Conservation (phyloP, 768 basidiomycete species). For the Lactarius evosmus region DNA sequence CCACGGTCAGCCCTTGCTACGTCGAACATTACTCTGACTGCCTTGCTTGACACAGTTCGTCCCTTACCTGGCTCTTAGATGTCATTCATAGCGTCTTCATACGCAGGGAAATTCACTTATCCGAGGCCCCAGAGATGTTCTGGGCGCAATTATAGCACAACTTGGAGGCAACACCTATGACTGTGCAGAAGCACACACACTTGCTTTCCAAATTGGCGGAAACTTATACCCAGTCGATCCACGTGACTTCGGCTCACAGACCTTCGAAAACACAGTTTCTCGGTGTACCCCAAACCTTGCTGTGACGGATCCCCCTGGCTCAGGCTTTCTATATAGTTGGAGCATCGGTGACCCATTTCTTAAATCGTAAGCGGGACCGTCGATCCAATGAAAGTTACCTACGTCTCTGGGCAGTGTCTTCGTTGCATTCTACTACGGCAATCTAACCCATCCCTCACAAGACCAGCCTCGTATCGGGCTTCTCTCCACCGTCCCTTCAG, state of each 20-base stretch:
- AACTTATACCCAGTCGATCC: conserved; percentile 70
- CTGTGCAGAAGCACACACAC: conserved; percentile 58
- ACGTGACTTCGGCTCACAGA: conserved; percentile 59
- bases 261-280: conserved; percentile 29
- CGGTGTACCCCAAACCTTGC: conserved; percentile 55
- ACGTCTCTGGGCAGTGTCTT: conserved; percentile 46
- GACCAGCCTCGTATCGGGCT: conserved; percentile 71
- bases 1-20: conserved; percentile 52
- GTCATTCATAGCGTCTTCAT: background rate
- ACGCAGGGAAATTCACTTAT: conserved; percentile 71
- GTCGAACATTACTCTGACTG: conserved; percentile 52
- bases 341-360: conserved; percentile 74
- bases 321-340: conserved; percentile 69
- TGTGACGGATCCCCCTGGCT: conserved; percentile 60
- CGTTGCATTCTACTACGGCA: conserved; percentile 69
- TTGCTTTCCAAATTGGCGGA: conserved; percentile 68
- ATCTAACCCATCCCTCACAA: conserved; percentile 60
- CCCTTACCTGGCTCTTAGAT: conserved; percentile 7
- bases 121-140: conserved; percentile 67
- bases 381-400: background rate
- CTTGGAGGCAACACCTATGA: conserved; percentile 47
- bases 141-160: conserved; percentile 44
- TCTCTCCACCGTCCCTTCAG: conserved; percentile 61
- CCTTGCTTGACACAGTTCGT: conserved; percentile 68
- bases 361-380: conserved; percentile 51